These are phyloP conservation scores for Penicillium hesseltinei DNA, from an alignment of 2,329 filamentous ascomycete species.

Conservation along the genomic window DNA sequence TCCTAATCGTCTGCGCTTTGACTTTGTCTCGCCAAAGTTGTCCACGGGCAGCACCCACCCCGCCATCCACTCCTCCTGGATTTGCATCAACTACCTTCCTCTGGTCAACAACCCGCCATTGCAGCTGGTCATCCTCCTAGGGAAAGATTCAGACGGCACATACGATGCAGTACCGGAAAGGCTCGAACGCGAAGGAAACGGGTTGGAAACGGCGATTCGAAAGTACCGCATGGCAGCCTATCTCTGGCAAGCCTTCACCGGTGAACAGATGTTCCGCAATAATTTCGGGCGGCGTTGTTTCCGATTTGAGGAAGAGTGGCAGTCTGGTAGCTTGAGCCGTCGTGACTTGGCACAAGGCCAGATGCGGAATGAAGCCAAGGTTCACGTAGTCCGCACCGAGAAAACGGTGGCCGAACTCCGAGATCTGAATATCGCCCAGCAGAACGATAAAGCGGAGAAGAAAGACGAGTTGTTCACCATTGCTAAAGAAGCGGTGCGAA, in stretches of 20 bases:
- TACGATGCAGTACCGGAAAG: conserved; percentile 80
- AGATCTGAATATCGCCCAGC: conserved; percentile 74
- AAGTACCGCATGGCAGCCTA: conserved; percentile 97
- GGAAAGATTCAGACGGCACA: conserved; percentile 79
- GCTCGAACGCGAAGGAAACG: conserved; percentile 75
- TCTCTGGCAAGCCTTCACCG: conserved; percentile 94
- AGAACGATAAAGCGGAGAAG: conserved; percentile 66
- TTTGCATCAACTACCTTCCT: conserved; percentile 84
- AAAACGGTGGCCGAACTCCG: conserved; percentile 83
- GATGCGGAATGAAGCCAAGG: conserved; percentile 85
- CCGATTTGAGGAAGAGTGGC: conserved; percentile 94
- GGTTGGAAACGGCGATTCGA: conserved; percentile 72
- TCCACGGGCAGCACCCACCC: conserved; percentile 63
- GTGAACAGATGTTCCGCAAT: conserved; percentile 92
- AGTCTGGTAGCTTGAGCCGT: conserved; percentile 72
- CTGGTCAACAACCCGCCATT: conserved; percentile 75
- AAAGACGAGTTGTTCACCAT: conserved; percentile 74
- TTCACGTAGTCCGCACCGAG: conserved; percentile 79
- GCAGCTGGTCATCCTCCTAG: conserved; percentile 83
- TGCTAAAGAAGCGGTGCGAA: conserved; percentile 72
- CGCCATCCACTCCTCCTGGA: conserved; percentile 70
- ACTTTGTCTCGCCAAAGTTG: conserved; percentile 81
- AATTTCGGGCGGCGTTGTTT: conserved; percentile 82
- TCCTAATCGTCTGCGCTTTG: conserved; percentile 81
- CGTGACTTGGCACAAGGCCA: conserved; percentile 68